Conservation (phyloP, 2,329 filamentous ascomycete species). For the Aspergillus bombycis region DNA sequence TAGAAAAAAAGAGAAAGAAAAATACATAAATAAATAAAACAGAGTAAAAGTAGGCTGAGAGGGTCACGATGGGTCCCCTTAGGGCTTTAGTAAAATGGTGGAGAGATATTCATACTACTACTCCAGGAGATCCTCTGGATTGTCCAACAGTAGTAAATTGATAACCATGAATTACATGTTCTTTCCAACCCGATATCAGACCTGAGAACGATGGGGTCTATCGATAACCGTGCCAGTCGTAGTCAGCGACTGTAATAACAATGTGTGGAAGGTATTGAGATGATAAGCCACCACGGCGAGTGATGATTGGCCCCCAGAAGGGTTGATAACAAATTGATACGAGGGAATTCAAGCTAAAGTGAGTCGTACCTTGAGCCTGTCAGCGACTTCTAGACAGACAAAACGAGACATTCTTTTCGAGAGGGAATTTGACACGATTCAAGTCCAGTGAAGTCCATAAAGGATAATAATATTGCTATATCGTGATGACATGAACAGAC, state of each 20-base stretch:
- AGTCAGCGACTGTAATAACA: slow-evolving; percentile 4
- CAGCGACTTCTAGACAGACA: not conserved
- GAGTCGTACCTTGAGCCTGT: not conserved
- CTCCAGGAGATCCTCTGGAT: not conserved
- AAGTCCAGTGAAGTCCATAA: not conserved
- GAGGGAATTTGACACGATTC: not conserved
- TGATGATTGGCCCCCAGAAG: slow-evolving; percentile 29
- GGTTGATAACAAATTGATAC: slow-evolving; percentile 11
- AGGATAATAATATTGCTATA: not conserved
- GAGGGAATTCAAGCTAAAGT: not conserved
- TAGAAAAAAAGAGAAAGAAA: not conserved
- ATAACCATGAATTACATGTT: not conserved
- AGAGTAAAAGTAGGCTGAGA: not conserved
- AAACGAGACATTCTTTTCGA: not conserved
- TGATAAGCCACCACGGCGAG: slow-evolving; percentile 14
- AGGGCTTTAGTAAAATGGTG: not conserved
- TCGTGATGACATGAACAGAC: not conserved
- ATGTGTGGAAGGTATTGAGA: slow-evolving; percentile 16
- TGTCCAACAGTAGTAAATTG: not conserved
- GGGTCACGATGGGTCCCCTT: not conserved
- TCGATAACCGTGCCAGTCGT: not conserved
- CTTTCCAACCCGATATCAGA: not conserved
- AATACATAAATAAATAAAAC: too few species aligned
- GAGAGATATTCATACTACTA: not conserved
- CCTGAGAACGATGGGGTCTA: not conserved